These are phyloP conservation scores for Phlyctochytrium arcticum DNA, from an alignment of 192 early-diverging fungal genomes.

Conservation along the genomic window DNA sequence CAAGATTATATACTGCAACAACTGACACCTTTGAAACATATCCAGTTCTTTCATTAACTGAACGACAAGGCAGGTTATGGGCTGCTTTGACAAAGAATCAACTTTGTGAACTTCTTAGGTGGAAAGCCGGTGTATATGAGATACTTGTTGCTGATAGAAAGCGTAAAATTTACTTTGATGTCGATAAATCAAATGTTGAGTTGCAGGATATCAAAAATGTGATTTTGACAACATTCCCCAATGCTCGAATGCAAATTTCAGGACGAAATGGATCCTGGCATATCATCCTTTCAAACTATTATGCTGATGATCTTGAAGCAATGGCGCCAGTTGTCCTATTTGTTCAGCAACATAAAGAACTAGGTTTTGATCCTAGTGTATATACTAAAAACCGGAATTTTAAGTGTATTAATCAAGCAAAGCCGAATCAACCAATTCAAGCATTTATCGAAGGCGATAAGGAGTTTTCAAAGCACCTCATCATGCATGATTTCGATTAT, in stretches of 20 bases:
- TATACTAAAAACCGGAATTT: conserved; percentile 10
- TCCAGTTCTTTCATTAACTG: not conserved
- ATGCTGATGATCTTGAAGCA: conserved; percentile 4
- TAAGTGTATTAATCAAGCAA: conserved; percentile 19
- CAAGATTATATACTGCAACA: too few species aligned
- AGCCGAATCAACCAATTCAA: not conserved
- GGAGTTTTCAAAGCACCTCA: not conserved
- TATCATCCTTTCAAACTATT: conserved; percentile 16
- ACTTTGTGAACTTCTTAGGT: not conserved
- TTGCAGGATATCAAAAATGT: not conserved
- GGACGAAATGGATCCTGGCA: conserved; percentile 10
- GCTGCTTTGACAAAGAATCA: not conserved
- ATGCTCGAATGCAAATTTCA: conserved; percentile 2
- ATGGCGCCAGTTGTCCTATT: too few species aligned
- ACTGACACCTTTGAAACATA: too few species aligned
- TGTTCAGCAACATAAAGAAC: not conserved
- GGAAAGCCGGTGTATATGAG: conserved; percentile 1
- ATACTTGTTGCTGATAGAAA: not conserved
- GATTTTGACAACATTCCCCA: not conserved
- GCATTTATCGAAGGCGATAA: not conserved
- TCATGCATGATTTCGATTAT: not conserved
- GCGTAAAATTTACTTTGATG: conserved; percentile 16
- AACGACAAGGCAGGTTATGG: not conserved
- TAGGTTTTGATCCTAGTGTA: conserved; percentile 11
- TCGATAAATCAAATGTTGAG: not conserved